Base-by-base conservation (phyloP, 169 alveolate genomes). In the Miamiensis avidus region DNA sequence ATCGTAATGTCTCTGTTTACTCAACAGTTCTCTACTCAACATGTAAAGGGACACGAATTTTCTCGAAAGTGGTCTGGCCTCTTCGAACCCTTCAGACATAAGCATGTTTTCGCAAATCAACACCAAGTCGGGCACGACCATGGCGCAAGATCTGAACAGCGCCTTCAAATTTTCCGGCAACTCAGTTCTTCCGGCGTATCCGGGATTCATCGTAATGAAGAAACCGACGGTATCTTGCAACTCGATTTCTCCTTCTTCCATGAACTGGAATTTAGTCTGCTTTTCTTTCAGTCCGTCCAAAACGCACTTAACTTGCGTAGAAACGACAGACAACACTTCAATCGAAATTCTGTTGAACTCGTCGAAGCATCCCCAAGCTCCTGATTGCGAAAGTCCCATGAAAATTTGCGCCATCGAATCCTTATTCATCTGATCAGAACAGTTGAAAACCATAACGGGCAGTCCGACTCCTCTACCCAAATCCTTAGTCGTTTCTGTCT, bases 341-440 rank as follows among this genome's bases (percentile, higher is more conserved):
- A 97, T 96, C 30, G 98, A 96, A 91, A 98, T 98, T 82, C 99
- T 96, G 84, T 98, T 98, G 88, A 98, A 98, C 97, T 98, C 99
- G 95, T 98, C 99, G 88, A 98, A 98, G 91, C 99, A 98, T 34
- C 99, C 99, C 99, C 99, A 98, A 90, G 98, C 97, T 73, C 99
- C 99, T 72, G 99, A 95, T 90, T 98, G 95, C 25, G 98, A 93
- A 0, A 97, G 95, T 65, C 99, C 99, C 84, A 97, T 93, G 94
- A 98, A 98, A 78, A 98, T 98, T 76, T 97, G 95, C 25, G 99
- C 99, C 98, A 98, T 98, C 64, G 99, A 96, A 81, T 97, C 94
- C 87, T 96, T 96, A 89, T 94, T 95, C 97, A 96, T 93, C 86
- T 96, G 94, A 76, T 95, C 97, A 31, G 97, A 93, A 87, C 98